Evolutionary conservation across 1,284 basidiomycete genomes (phyloP), one percentile per base, ranked within the genome.

Genomic region (Trichosporon asahii): DNA sequence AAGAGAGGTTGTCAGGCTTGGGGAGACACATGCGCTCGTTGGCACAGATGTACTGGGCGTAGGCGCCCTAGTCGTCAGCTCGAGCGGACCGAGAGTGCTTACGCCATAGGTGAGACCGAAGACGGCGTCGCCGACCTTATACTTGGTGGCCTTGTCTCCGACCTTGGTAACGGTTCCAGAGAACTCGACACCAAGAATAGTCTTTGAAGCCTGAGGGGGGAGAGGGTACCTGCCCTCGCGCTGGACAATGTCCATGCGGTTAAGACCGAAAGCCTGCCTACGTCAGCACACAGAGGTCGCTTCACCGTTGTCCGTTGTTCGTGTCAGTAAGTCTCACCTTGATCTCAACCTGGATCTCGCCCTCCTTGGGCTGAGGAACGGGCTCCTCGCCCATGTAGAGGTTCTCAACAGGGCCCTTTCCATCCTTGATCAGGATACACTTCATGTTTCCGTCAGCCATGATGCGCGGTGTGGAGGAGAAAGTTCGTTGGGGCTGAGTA

Each of bases 171-270:
- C 86, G 2, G 81, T 83, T 2, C 94, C 94, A 21, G 92, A 89
- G 82, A 97, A 98, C 83, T 98, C 95, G 68, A 98, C 93, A 8
- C 96, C 95, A 29, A 98, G 86, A 78, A 96, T 90, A 8, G 82
- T 83, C 64, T 86, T 82, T 18, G 90, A 90, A 15, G 90, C 88
- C 65, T 91, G 92, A 15, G 90, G 87, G 9, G 95, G 95, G 2
- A 89, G 81, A 1, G 93, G 90, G 79, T 95, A 95, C 57, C 84
- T 82, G 7, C 93, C 93, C 78, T 91, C 87, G 35, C 85, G 74
- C 82, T 95, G 94, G 49, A 82, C 63, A 63, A 94, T 87, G 80
- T 96, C 94, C 93, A 94, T 91, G 27, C 94, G 87, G 83, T 96
- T 96, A 70, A 95, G 81, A 15, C 93, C 93, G 79, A 95, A 95